Evolutionary conservation across 148 eudicot species (phyloP).

Genomic region (Rhododendron vialii): DNA sequence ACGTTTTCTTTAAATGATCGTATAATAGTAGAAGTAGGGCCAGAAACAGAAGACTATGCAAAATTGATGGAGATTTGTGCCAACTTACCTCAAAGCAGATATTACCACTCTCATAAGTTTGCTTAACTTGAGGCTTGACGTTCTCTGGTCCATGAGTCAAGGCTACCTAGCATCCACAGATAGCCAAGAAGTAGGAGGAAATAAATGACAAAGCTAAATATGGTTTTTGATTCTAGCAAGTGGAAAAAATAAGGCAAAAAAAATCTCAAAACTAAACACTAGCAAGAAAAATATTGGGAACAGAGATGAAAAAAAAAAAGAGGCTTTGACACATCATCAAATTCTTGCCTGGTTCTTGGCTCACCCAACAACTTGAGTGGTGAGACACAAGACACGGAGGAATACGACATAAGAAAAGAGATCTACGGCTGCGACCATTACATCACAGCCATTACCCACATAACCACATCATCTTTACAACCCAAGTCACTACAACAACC

Average conservation of each 20-base stretch:
- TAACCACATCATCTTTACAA: background rate
- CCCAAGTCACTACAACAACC: background rate
- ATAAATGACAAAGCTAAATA: background rate
- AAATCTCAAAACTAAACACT: background rate
- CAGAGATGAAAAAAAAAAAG: background rate
- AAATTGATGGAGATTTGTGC: background rate
- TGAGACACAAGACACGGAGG: background rate
- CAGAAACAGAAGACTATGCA: background rate
- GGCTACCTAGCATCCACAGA: conserved; percentile 57
- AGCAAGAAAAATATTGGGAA: background rate
- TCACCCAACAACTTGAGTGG: background rate
- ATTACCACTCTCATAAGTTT: conserved; percentile 57
- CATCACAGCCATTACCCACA: background rate
- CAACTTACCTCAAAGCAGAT: conserved; percentile 88
- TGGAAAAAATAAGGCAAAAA: background rate
- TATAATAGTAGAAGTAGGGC: background rate
- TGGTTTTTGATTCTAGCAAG: background rate
- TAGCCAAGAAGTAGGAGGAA: conserved; percentile 3
- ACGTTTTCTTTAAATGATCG: background rate
- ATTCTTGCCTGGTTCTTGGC: conserved; percentile 1
- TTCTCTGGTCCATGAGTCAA: conserved; percentile 99
- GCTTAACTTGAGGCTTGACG: conserved; percentile 94
- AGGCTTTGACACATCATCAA: background rate
- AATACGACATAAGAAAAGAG: background rate
- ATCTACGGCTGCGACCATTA: background rate